Base-by-base conservation (phyloP, 2,329 filamentous ascomycete genomes). In the Cryphonectria japonica region DNA sequence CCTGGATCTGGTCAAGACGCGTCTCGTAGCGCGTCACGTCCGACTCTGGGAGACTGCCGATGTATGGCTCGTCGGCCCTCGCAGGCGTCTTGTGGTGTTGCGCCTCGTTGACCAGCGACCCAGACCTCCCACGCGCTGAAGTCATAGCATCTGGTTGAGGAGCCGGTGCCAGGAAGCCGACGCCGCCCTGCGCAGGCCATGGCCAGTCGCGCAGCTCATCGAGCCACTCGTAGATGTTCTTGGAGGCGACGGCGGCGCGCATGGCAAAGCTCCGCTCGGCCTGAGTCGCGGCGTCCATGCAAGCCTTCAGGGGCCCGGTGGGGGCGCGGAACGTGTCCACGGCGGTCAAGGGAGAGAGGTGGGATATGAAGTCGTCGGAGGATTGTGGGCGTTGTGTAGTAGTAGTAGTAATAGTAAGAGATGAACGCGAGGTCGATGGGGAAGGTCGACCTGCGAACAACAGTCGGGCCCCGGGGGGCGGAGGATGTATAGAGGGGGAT, bases 211-310 rank as follows among this genome's bases (percentile, higher is more conserved):
- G 82, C 54, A 96, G 84, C 82, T 96, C 93, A n/a, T 88, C 84
- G 37, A 92, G 85, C 93, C 93, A 96, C 77, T 88, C 86, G 79
- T 91, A 87, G 73, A 96, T 88, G 73, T 88, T 89, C 76, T 91
- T 88, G 16, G 92, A 92, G 22, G 92, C 90, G 72, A 90, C 80
- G 59, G 92, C 92, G 60, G 92, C 90, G 73, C 89, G 87, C 76
- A 91, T 84, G 59, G 91, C 92, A 79, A 95, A 90, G 22, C 91
- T 89, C 76, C 91, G 88, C 80, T 95, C 92, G 34, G 87, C 82
- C 3, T 85, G 81, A 1, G 91, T 90, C 22, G 91, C 88, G 50
- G 83, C 83, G 72, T 90, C 87, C 71, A 94, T 86, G 77, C 89
- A 92, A 63, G 81, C 77, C 77, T 86, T 86, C 26, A 91, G 78